Base-by-base conservation (phyloP, 140 eudicot genomes). In the Bidens hawaiensis region DNA sequence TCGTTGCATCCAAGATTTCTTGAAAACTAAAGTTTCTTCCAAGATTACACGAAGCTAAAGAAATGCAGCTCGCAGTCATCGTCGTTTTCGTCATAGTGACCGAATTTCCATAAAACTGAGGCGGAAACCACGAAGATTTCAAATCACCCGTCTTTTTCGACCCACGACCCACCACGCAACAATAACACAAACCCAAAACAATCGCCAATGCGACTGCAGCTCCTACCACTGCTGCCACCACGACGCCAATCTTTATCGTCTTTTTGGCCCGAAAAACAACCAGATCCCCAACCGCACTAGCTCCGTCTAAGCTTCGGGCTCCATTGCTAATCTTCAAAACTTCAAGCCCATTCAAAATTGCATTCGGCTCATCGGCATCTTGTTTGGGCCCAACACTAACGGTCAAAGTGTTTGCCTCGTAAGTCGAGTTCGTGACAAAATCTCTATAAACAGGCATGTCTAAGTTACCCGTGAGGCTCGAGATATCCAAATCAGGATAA, bases 261-360 rank as follows among this genome's bases (percentile, higher is more conserved):
- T 71, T 81, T 36, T 79, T 81, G 0, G 68, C 73, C 9, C 25
- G 23, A 31, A 64, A 60, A 23, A 78, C 84, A 27, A n/a, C n/a
- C n/a, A 93, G 67, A 75, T 67, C 70, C 2, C 60, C 82, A 60
- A 85, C 99, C 17, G 90, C 48, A 9, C 65, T 70, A 70, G 62
- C 48, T 23, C 99, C 99, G 17, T 69, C 82, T 25, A 93, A 69
- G 73, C 99, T 93, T 74, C 83, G 63, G 12, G 86, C 97, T 16
- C 80, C 83, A 63, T 93, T 93, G 80, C 99, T 93, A n/a, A 93
- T 79, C 75, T 93, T 93, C 83, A 93, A 74, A 40, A 93, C 57
- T 67, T 93, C 99, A 56, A 93, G 82, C 50, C 99, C 99, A 60
- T 93, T 93, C 73, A 93, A 48, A 38, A 88, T 88, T 0, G 95